Percentiles rank a stretch among this genome's conserved stretches.
These are phyloP conservation scores for Eucalyptus leucophloia DNA, from an alignment of 345 rosid genomes.

Conservation along the genomic window DNA sequence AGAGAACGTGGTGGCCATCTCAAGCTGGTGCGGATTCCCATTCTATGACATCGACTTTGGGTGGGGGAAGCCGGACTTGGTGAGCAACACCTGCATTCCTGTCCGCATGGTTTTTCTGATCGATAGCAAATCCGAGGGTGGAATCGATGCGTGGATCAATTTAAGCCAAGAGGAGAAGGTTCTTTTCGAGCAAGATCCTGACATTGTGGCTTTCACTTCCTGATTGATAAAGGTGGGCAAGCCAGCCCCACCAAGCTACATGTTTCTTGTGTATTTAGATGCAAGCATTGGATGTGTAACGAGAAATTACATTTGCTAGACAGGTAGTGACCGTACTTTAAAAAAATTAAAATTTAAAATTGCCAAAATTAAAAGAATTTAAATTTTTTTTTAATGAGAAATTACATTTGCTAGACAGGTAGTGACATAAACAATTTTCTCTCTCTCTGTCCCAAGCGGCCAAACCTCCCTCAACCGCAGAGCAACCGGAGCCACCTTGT, in stretches of 20 bases:
- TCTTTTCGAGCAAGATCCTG: neutral
- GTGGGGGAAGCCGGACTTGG: slow-evolving; percentile 46
- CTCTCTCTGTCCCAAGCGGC: no score
- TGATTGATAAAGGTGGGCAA: neutral
- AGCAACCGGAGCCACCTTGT: no score
- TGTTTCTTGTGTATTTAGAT: neutral
- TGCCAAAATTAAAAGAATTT: no score
- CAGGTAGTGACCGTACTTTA: neutral
- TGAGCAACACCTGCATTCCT: slow-evolving; percentile 11
- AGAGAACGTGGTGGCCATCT: slow-evolving; percentile 6
- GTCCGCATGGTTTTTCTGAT: slow-evolving; percentile 16
- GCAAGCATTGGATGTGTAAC: neutral
- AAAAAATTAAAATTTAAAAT: no score
- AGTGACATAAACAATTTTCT: neutral
- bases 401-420: neutral
- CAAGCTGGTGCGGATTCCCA: slow-evolving; percentile 27
- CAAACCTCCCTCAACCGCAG: no score
- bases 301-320: neutral
- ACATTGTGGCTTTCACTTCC: neutral
- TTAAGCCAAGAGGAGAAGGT: neutral
- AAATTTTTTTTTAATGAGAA: neutral
- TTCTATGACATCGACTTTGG: slow-evolving; percentile 38
- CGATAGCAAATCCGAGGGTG: slow-evolving; percentile 22
- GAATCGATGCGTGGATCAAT: slow-evolving; percentile 40
- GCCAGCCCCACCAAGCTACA: neutral